phyloP scores from a whole-genome alignment of 2,329 filamentous ascomycete genomes.

The Beauveria brongniartii region DNA sequence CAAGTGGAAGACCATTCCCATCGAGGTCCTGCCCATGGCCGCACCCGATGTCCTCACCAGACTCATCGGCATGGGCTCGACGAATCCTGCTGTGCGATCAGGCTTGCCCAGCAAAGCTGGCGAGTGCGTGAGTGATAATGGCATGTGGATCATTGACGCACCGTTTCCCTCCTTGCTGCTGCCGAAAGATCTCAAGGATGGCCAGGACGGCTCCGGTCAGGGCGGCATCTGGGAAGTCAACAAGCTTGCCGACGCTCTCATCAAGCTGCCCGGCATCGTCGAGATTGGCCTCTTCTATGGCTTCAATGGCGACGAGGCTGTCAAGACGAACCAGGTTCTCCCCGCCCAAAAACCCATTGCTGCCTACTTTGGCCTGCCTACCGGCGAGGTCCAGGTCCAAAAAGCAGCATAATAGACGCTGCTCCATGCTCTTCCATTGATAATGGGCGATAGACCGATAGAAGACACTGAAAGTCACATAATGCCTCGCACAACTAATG shows the following conservation, averaged over 20 bases:
- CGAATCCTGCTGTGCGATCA: conserved; percentile 61
- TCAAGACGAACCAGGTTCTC: conserved; percentile 41
- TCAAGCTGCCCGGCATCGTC: conserved; percentile 76
- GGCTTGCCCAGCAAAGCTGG: conserved; percentile 71
- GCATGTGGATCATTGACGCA: conserved; percentile 80
- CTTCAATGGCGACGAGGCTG: conserved; percentile 62
- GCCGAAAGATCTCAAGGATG: conserved; percentile 38
- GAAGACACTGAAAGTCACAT: background rate
- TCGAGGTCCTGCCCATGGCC: conserved; percentile 85
- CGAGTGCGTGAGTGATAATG: conserved; percentile 55
- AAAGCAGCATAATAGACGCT: background rate
- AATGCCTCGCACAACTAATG: background rate
- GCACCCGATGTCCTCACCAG: conserved; percentile 68
- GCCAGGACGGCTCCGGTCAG: conserved; percentile 42
- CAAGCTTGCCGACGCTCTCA: conserved; percentile 63
- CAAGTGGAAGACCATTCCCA: conserved; percentile 78
- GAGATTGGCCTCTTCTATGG: conserved; percentile 90
- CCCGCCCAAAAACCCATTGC: conserved; percentile 87
- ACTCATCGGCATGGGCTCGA: conserved; percentile 64
- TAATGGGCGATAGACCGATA: background rate
- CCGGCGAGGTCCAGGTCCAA: conserved; percentile 56
- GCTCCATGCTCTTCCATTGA: background rate
- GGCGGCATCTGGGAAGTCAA: conserved; percentile 71
- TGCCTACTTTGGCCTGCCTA: conserved; percentile 89
- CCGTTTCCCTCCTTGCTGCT: conserved; percentile 71